Base-by-base conservation (phyloP, 768 basidiomycete genomes). In the Tylopilus rubrobrunneus region DNA sequence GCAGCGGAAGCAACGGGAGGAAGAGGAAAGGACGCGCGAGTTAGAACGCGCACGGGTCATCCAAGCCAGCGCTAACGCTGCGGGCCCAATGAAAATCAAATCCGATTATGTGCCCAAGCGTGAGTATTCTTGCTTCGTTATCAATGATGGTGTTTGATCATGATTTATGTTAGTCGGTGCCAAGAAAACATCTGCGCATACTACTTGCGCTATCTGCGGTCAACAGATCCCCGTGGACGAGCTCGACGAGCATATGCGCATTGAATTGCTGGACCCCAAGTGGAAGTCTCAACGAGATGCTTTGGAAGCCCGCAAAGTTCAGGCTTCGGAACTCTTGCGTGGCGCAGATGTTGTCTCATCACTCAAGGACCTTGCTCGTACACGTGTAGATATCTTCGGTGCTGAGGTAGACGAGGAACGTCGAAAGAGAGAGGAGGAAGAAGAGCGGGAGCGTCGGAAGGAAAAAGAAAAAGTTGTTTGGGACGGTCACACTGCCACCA, bases 361-460 rank as follows among this genome's bases (percentile, higher is more conserved):
- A 27, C 85, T 99, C 63, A 89, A 87, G 66, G 90, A 90, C 58
- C 85, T 99, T 54, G 96, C 97, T 21, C 83, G 87, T 52, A 91
- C 91, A n/a, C 90, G 96, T 76, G 90, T 92, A 58, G 96, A 99
- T 74, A 89, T 99, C 59, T 99, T 99, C 71, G 93, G 94, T 69
- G 91, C 87, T 1, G 92, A 93, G 63, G 87, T 83, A 49, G 96
- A 96, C 65, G 96, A 98, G 65, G 94, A 95, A 60, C 80, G 86
- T 53, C 81, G 93, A 56, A 89, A 86, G 72, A 80, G 78, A 45
- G 89, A 94, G 62, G 95, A 97, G 58, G 92, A 92, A 48, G 87
- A 88, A 57, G 90, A 93, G 64, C 78, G 83, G 51, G 83, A 86
- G 57, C 82, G 81, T 64, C 78, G 92, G 59, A 88, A 84, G 67